Percentiles rank a stretch among this genome's conserved stretches.
Conservation (phyloP, 345 rosid genomes). For the Toxicodendron radicans region DNA sequence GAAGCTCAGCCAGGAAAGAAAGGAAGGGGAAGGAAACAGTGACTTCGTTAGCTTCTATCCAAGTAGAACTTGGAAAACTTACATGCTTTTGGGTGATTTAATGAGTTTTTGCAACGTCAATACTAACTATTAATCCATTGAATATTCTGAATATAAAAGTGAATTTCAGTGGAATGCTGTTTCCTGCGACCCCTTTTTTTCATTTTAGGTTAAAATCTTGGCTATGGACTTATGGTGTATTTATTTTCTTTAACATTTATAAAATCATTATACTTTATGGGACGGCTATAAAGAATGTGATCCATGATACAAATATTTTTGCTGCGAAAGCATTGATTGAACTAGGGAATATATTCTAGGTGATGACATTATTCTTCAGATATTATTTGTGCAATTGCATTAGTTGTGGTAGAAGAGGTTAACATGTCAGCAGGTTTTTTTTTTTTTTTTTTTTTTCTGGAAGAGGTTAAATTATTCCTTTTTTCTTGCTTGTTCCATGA, state of each 20-base stretch:
- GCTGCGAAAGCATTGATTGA: neutral
- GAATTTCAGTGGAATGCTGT: neutral
- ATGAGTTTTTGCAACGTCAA: conserved; percentile 8
- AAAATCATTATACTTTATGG: too few species aligned
- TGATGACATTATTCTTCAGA: neutral
- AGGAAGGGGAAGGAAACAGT: conserved; percentile 95
- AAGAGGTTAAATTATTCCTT: neutral
- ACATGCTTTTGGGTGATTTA: neutral
- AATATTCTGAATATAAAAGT: neutral
- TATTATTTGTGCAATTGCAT: neutral
- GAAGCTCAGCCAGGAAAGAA: conserved; percentile 74
- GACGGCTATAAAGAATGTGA: too few species aligned
- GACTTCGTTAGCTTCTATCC: conserved; percentile 19
- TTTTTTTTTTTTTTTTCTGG: too few species aligned
- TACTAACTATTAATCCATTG: neutral
- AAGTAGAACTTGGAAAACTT: conserved; percentile 3
- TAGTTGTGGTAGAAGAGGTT: neutral
- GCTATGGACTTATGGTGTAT: neutral
- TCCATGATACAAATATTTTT: neutral
- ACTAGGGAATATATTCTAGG: neutral
- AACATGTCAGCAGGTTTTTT: conserved; percentile 8
- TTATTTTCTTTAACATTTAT: neutral
- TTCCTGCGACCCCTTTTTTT: neutral
- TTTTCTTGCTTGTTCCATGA: neutral
- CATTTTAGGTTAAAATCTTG: neutral